Percentiles rank a stretch among this genome's conserved stretches.
phyloP scores from a whole-genome alignment of 1,284 basidiomycete genomes.

The Pseudozyma sp. region DNA sequence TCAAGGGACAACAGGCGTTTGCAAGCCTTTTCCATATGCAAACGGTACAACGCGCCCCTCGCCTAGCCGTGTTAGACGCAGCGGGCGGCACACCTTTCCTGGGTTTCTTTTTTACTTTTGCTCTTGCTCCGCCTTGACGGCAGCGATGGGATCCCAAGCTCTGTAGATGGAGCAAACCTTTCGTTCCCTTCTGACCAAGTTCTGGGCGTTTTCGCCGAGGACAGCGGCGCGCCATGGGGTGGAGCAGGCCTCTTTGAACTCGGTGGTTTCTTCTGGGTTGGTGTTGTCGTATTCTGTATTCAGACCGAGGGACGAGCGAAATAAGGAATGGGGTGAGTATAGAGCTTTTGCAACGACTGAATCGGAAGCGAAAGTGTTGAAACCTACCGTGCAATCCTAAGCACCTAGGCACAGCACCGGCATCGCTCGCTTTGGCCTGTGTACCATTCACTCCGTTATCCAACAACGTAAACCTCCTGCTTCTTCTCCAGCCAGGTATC shows the following conservation, averaged over 20 bases:
- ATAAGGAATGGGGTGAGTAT: no score
- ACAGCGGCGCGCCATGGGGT: conserved; percentile 49
- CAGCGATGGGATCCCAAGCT: conserved; percentile 56
- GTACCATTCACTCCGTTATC: conserved; percentile 47
- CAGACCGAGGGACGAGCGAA: not conserved
- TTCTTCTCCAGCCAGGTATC: conserved; percentile 58
- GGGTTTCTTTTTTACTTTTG: not conserved
- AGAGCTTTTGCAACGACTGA: not conserved
- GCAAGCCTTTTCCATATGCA: no score
- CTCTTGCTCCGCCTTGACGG: conserved; percentile 11
- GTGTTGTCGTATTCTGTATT: conserved; percentile 30
- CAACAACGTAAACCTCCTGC: conserved; percentile 53
- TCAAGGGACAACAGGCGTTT: no score
- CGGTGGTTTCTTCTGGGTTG: conserved; percentile 21
- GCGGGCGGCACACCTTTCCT: no score
- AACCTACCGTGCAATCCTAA: conserved; percentile 57
- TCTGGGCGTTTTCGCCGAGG: conserved; percentile 11
- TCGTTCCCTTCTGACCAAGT: conserved; percentile 48
- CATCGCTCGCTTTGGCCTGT: conserved; percentile 20
- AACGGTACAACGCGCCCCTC: no score
- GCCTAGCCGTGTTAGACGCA: no score
- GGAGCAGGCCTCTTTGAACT: conserved; percentile 39
- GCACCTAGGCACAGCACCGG: conserved; percentile 27
- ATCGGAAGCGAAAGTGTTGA: no score
- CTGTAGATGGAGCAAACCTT: conserved; percentile 51